Base-by-base conservation (phyloP, 768 basidiomycete species). In the Xerocomus spinulosus region DNA sequence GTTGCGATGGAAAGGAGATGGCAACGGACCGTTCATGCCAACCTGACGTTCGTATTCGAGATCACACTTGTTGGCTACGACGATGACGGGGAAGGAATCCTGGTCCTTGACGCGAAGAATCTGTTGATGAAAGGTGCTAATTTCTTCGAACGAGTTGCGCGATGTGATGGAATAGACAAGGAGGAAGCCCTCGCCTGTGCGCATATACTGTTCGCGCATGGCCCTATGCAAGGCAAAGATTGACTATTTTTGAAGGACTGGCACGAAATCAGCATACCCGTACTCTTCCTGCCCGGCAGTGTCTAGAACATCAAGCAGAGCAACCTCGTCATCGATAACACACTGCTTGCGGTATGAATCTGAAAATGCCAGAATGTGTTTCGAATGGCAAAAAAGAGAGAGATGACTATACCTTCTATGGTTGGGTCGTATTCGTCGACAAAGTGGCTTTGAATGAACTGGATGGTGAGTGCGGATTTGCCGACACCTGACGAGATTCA, bases 151-250 rank as follows among this genome's bases (percentile, higher is more conserved):
- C 38, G 94, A 95, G 68, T 91, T 87, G 56, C 94, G 85, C 25
- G 92, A 93, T n/a, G 95, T 96, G 71, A 96, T 97, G 43, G 92
- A 92, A 70, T 98, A 98, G 49, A 97, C 93, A 53, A 98, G 83
- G 35, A 98, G 80, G 77, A 98, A 98, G 10, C 94, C 95, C 69
- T 98, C 94, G 51, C 95, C 95, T 23, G 93, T 92, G 44, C 93
- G 83, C 93, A 97, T 98, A 73, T 98, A 98, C 63, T 97, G 95
- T 64, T 98, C 95, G 39, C 95, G 85, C 95, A 98, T 97, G 20
- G 95, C 95, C 49, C 92, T 94, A 63, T 42, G 50, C 17, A 53
- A 42, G 13, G 26, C 18, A 30, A 20, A 30, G 30, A 25, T 36
- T 47, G 55, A 29, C 23, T 42, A 35, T 10, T 25, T 39, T 12